Evolutionary conservation across 2,329 filamentous ascomycete species (phyloP), one percentile per base, ranked within the genome.

Genomic region (Ceratocystis lukuohia): DNA sequence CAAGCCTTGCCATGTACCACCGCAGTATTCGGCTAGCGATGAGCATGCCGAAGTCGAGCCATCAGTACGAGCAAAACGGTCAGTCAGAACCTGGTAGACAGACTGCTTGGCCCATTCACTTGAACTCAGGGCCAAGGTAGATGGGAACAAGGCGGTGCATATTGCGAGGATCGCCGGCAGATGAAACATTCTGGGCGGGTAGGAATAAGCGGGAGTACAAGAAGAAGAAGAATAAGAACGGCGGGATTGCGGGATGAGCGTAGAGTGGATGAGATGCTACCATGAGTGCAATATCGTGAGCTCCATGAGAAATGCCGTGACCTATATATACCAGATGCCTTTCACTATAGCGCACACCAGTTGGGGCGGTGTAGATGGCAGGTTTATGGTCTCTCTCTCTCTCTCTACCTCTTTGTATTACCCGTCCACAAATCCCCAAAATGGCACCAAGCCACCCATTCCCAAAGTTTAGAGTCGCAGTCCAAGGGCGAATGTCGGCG

Each of bases 1-100:
- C 50, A 82, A 74, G 15, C 81, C 81, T 64, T 74, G 70, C 73
- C 76, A 83, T 20, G 77, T 79, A 25, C 80, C 80, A 48, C 80
- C 80, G 67, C 80, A 83, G 71, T 81, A 82, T 33, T 71, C 69
- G 50, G 66, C 69, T 41, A 66, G 69, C 44, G 70, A 68, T 62
- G 74, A 71, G 62, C 74, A 75, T 5, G 70, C 62, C 3, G 72
- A 70, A 1, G 75, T 75, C 37, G 76, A 76, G 12, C 74, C 75
- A 64, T 76, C 73, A 3, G 73, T 73, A 5, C 74, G 73, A 3
- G 77, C 77, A 67, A 77, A 79, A 5, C 77, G 74, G 68, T 78
- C 77, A 12, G 77, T 79, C 64, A 79, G 69, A 66, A 80, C 72
- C 71, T 80, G 78, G 69, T 80, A 79, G 67, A 79, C 77, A 41